A percentile compares a stretch with the other conserved stretches of the same genome.
Conservation (phyloP, 1,284 basidiomycete species). For the Cystobasidium pallidum region DNA sequence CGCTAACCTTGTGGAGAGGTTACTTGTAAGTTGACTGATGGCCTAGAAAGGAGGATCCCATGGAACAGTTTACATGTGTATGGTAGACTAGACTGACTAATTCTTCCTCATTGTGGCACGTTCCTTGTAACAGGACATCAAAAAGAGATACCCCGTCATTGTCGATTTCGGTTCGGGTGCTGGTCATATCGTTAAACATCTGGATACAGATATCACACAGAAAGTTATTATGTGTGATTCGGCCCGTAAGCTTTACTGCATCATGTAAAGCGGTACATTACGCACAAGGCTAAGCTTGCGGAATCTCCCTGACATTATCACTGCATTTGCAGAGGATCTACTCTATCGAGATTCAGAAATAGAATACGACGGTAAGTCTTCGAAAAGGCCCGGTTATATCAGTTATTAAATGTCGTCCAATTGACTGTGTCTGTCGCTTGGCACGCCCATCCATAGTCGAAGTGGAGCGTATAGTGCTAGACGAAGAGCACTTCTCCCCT, state of each 20-base stretch:
- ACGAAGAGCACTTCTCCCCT: constrained; percentile 72
- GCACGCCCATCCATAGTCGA: constrained; percentile 62
- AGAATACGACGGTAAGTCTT: constrained; percentile 70
- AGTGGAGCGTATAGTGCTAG: constrained; percentile 70
- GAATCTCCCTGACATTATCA: too few relatives aligned
- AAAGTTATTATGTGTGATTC: constrained; percentile 86
- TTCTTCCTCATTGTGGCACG: constrained; percentile 3
- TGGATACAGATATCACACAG: constrained; percentile 72
- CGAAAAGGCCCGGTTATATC: too few relatives aligned
- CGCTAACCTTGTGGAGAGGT: constrained; percentile 83
- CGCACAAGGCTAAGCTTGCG: too few relatives aligned
- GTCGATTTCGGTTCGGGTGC: constrained; percentile 94
- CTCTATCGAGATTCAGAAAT: constrained; percentile 73
- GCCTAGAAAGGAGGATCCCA: too few relatives aligned
- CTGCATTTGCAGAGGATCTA: constrained; percentile 61
- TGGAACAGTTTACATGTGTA: too few relatives aligned
- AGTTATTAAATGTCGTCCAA: neutral
- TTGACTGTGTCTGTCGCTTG: neutral
- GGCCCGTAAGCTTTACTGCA: constrained; percentile 65
- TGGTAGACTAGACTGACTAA: too few relatives aligned
- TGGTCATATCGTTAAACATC: constrained; percentile 83
- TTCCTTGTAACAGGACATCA: constrained; percentile 90
- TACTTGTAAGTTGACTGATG: constrained; percentile 71
- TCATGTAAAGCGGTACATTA: neutral
- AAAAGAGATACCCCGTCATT: constrained; percentile 75